phyloP scores from a whole-genome alignment of 2,329 filamentous ascomycete species.

The Pezicula neosporulosa region DNA sequence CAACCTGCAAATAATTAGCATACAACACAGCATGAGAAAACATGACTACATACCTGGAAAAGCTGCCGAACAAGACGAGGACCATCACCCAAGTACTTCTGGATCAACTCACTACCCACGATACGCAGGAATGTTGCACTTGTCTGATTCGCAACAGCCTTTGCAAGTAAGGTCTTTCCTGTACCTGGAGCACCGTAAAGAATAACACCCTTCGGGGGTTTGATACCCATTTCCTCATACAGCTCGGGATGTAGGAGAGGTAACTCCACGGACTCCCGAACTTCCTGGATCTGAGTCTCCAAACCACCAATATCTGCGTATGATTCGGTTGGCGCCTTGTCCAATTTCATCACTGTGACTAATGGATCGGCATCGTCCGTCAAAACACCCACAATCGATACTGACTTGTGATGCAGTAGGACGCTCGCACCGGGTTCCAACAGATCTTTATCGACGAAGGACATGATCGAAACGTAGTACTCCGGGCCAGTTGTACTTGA shows the following conservation, averaged over 20 bases:
- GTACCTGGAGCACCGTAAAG: conserved; percentile 96
- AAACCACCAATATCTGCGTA: conserved; percentile 98
- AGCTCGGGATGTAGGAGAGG: conserved; percentile 93
- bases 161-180: conserved; percentile 92
- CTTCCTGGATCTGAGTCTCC: conserved; percentile 94
- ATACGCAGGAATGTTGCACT: conserved; percentile 97
- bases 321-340: conserved; percentile 96
- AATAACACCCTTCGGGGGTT: conserved; percentile 98
- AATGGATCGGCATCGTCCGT: conserved; percentile 94
- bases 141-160: conserved; percentile 98
- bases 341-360: conserved; percentile 98
- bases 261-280: conserved; percentile 93
- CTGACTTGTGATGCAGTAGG: conserved; percentile 93
- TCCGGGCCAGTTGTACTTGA: conserved; percentile 96
- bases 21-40: not conserved
- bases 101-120: conserved; percentile 93
- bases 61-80: conserved; percentile 93
- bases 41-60: conserved; percentile 63
- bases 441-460: conserved; percentile 98
- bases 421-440: conserved; percentile 95
- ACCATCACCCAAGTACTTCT: conserved; percentile 97
- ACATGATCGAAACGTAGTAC: conserved; percentile 99
- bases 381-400: conserved; percentile 94
- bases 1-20: conserved; percentile 54
- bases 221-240: conserved; percentile 99